These are phyloP conservation scores for Hortiboletus rubellus DNA, from an alignment of 1,284 basidiomycete genomes.

Conservation along the genomic window DNA sequence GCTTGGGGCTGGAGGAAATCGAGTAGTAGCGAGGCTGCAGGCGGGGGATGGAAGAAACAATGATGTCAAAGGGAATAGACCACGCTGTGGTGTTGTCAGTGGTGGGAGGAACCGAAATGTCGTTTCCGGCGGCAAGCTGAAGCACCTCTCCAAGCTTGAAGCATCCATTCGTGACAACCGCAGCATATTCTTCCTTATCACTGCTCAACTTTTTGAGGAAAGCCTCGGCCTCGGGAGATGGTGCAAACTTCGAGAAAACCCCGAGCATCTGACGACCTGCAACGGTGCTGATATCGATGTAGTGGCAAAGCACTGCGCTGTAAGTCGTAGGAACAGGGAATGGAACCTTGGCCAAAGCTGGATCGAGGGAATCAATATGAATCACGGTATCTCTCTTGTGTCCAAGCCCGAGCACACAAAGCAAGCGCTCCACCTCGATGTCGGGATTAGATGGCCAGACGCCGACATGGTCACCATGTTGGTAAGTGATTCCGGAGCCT, in stretches of 20 bases:
- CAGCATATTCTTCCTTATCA: slow-evolving; percentile 85
- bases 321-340: slow-evolving; percentile 98
- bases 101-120: slow-evolving; percentile 56
- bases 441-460: slow-evolving; percentile 97
- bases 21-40: slow-evolving; percentile 98
- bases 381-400: slow-evolving; percentile 81
- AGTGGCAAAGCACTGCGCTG: slow-evolving; percentile 91
- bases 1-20: slow-evolving; percentile 95
- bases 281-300: slow-evolving; percentile 93
- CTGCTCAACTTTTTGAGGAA: slow-evolving; percentile 78
- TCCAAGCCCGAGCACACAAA: slow-evolving; percentile 83
- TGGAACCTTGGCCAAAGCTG: slow-evolving; percentile 96
- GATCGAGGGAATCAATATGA: slow-evolving; percentile 93
- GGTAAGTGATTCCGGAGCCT: slow-evolving; percentile 96
- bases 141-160: slow-evolving; percentile 92
- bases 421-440: slow-evolving; percentile 85
- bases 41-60: slow-evolving; percentile 90
- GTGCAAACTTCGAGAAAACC: slow-evolving; percentile 85
- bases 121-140: slow-evolving; percentile 84
- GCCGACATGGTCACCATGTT: slow-evolving; percentile 97
- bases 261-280: slow-evolving; percentile 94
- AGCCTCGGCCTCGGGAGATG: slow-evolving; percentile 73
- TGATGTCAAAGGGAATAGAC: slow-evolving; percentile 96
- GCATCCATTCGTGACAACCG: slow-evolving; percentile 75
- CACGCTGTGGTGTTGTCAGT: slow-evolving; percentile 77